Evolutionary conservation across 2,329 filamentous ascomycete genomes (phyloP), one percentile per base, ranked within the genome.

Genomic region (Penicillium digitatum): DNA sequence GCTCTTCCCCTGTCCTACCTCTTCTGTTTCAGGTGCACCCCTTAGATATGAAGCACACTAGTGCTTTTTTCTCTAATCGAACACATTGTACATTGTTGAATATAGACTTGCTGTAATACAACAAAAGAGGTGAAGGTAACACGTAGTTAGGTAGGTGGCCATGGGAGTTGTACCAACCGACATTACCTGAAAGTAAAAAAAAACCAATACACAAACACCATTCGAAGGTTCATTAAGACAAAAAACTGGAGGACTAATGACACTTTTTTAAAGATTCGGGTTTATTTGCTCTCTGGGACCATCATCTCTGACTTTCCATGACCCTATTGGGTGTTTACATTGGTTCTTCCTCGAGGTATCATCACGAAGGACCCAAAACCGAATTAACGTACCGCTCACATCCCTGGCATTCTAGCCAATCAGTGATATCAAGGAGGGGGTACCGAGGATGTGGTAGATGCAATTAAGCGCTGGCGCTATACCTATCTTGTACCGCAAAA

Each of bases 401-500:
- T 35, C 29, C 18, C 18, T 35, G 31, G 2, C 6, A 22, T 24
- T 45, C 22, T 45, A 32, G 9, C 49, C 49, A 52, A 52, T 52
- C 27, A 52, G 31, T n/a, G 20, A 9, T 11, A 5, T 51, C 24
- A 14, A 11, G 35, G 38, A 35, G 20, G 20, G 31, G 40, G n/a
- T 16, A 20, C 40, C 39, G 39, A 34, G 5, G 24, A 20, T 32
- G 34, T 29, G 49, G 39, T 47, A 24, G 26, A 34, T 37, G 18
- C 24, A 35, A 26, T 54, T 54, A 54, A 54, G 51, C 51, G 51
- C 51, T 27, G 51, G 51, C 51, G 43, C 51, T 54, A 48, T 48
- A 27, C 51, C 37, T 43, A 42, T 42, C 7, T 32, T 22, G 16
- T 4, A 34, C 12, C n/a, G 10, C n/a, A 18, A 26, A 32, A 35